A percentile compares a stretch with the other conserved stretches of the same genome.
These are phyloP conservation scores for Rhizopogon vesiculosus DNA, from an alignment of 768 basidiomycete genomes.

Conservation along the genomic window DNA sequence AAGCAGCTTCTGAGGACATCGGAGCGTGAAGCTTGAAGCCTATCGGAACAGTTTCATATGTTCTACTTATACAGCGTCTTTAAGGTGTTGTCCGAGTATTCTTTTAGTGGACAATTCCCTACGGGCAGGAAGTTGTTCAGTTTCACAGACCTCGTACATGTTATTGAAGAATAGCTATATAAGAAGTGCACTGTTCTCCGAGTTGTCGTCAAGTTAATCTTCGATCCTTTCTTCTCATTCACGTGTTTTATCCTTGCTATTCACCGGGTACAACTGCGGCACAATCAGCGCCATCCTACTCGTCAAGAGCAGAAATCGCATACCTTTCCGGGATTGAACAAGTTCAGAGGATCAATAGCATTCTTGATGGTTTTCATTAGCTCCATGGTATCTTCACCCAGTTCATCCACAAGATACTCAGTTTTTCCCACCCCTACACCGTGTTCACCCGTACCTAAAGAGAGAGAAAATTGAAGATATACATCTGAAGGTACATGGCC, in stretches of 20 bases:
- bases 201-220: background rate
- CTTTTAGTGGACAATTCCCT: too few relatives aligned
- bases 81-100: too few relatives aligned
- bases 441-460: slow-evolving; percentile 76
- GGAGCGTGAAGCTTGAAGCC: background rate
- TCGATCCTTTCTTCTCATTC: background rate
- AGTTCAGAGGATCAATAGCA: slow-evolving; percentile 71
- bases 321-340: slow-evolving; percentile 85
- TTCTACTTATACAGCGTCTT: too few relatives aligned
- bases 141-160: too few relatives aligned
- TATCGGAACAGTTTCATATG: background rate
- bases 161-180: too few relatives aligned
- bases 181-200: background rate
- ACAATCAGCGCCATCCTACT: background rate
- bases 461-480: background rate
- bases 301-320: background rate
- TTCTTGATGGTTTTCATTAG: slow-evolving; percentile 85
- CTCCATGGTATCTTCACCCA: slow-evolving; percentile 77
- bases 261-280: background rate
- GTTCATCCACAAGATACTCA: slow-evolving; percentile 76
- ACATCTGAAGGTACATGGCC: background rate
- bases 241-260: background rate
- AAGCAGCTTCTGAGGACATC: slow-evolving; percentile 7
- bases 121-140: too few relatives aligned
- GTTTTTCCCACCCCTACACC: slow-evolving; percentile 87